These are phyloP conservation scores for Rhizopogon vesiculosus DNA, from an alignment of 768 basidiomycete genomes.

Conservation along the genomic window DNA sequence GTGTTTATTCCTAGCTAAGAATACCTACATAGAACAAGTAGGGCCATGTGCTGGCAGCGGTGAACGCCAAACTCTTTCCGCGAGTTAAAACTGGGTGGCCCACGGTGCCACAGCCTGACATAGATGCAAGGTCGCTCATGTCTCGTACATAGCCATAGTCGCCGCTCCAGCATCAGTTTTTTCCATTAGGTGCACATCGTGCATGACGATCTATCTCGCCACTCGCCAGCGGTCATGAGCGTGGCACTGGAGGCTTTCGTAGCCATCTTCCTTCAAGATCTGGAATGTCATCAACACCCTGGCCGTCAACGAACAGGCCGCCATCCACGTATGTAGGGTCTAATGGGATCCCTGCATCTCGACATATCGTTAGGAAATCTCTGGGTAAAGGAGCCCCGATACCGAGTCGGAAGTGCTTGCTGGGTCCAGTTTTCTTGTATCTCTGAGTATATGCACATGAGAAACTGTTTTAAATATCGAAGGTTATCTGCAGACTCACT, in stretches of 20 bases:
- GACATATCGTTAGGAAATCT: constrained; percentile 51
- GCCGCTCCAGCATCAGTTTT: neutral
- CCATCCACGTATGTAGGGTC: constrained; percentile 33
- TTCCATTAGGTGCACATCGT: neutral
- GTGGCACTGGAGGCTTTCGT: neutral
- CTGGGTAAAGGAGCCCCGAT: constrained; percentile 54
- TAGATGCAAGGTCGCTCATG: neutral
- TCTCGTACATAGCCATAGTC: neutral
- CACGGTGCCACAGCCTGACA: neutral
- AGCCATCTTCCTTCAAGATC: constrained; percentile 36
- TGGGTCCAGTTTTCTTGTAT: constrained; percentile 38
- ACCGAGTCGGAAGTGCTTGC: constrained; percentile 47
- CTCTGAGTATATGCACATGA: constrained; percentile 33
- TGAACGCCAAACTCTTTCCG: neutral
- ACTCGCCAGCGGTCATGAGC: neutral
- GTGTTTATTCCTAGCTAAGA: neutral
- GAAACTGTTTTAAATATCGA: neutral
- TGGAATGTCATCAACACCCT: constrained; percentile 29
- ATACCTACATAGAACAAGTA: no score
- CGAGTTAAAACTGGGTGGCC: neutral
- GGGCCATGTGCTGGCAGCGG: no score
- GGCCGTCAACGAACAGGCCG: constrained; percentile 43
- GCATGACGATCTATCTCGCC: constrained; percentile 1
- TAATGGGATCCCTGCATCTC: constrained; percentile 39
- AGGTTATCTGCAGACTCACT: constrained; percentile 30